Base-by-base conservation (phyloP, 176 grass and related monocot genomes). In the Saccharum officinarum region DNA sequence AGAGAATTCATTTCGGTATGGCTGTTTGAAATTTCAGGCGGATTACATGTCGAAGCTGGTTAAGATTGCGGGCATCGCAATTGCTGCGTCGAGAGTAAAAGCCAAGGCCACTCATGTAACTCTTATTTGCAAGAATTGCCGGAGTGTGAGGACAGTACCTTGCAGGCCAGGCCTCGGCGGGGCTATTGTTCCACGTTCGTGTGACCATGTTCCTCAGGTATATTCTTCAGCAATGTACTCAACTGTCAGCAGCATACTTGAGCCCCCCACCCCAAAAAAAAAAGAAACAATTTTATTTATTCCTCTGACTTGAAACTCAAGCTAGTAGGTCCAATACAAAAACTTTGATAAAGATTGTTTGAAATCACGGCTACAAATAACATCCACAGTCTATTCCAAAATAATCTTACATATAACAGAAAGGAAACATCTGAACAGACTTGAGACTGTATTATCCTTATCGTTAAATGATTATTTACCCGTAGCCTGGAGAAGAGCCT, bases 51-150 rank as follows among this genome's bases (percentile, higher is more conserved):
- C 97, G 1, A 98, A 93, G 75, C 84, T 99, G 44, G 93, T 99
- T 49, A 99, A 99, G 86, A 92, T 99, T 45, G 89, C 93, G 3
- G 97, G 97, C 14, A 99, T 99, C 14, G 71, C 85, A 15, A 99
- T 99, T 63, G 97, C 97, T 2, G 97, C 93, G 3, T 96, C 97
- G 2, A 92, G 93, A 69, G 97, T 99, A 79, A 99, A 99, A 79
- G 97, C 97, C 64, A 99, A 99, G 84, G 97, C 97, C 28, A 99
- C 97, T 23, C 91, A 96, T 74, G 97, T 99, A 10, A 94, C 93
- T 11, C 88, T 99, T 50, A 78, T 96, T 64, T 99, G 97, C 86
- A 99, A 96, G 86, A 99, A 99, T 80, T 99, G 93, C 74, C 88
- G 85, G n/a, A 96, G 79, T 40, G 68, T 96, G 33, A 95, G 69